Percentiles rank a stretch among this genome's conserved stretches.
Evolutionary conservation across 2,329 filamentous ascomycete genomes (phyloP).

Genomic region (Xylogone sp.): DNA sequence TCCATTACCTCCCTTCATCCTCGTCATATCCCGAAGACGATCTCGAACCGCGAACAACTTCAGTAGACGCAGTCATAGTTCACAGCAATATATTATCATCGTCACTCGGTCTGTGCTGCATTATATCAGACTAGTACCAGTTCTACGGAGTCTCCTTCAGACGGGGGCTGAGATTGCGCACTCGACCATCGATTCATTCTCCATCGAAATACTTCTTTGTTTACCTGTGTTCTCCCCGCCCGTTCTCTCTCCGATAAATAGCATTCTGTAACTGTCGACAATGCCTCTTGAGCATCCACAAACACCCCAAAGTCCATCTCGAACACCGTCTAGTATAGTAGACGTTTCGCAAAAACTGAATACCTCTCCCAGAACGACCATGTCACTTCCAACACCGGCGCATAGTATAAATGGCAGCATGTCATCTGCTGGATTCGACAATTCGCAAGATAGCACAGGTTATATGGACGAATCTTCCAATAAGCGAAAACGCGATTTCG

Average conservation of each 20-base stretch:
- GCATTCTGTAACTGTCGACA: slow-evolving; percentile 10
- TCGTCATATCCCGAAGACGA: not conserved
- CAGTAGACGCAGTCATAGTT: not conserved
- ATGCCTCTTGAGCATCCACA: slow-evolving; percentile 64
- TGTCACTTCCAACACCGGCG: slow-evolving; percentile 55
- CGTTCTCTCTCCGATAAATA: slow-evolving; percentile 1
- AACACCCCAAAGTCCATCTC: slow-evolving; percentile 64
- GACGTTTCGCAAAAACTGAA: slow-evolving; percentile 38
- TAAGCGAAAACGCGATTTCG: slow-evolving; percentile 59
- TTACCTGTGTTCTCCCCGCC: not conserved
- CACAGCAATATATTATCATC: not conserved
- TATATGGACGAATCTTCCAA: slow-evolving; percentile 48
- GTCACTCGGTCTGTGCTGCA: not conserved
- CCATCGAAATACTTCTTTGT: not conserved
- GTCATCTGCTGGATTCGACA: slow-evolving; percentile 19
- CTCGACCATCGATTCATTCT: too few species aligned
- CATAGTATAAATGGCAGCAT: slow-evolving; percentile 57
- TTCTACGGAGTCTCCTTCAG: too few species aligned
- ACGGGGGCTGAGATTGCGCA: too few species aligned
- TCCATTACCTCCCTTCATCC: not conserved
- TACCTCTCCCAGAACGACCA: slow-evolving; percentile 39
- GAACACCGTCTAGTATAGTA: slow-evolving; percentile 50
- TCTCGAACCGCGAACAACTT: not conserved
- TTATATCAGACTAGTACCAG: too few species aligned
- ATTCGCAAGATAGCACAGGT: slow-evolving; percentile 9